phyloP scores from a whole-genome alignment of 495 filamentous ascomycete genomes.

The Penicillium crystallinum region DNA sequence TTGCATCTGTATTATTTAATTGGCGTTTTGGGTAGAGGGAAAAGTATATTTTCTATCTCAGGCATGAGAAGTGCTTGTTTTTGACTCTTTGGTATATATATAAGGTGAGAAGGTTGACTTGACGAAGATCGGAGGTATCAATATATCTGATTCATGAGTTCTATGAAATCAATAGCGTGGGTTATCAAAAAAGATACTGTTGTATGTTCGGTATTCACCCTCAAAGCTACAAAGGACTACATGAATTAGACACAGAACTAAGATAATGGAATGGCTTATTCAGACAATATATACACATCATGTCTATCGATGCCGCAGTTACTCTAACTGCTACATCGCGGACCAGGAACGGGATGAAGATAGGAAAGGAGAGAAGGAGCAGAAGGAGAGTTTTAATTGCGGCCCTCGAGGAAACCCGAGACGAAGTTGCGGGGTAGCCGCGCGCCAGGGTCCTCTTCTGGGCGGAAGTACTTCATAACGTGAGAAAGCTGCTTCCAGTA shows the following conservation, averaged over 20 bases:
- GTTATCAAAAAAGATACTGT: too few species aligned
- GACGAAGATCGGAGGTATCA: not conserved
- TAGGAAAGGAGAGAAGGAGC: conserved; percentile 13
- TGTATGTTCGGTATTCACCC: not conserved
- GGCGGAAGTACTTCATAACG: conserved; percentile 93
- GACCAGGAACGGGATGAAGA: conserved; percentile 24
- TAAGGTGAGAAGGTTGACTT: not conserved
- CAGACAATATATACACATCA: conserved; percentile 43
- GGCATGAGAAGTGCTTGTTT: not conserved
- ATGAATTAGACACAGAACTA: not conserved
- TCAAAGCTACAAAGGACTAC: not conserved
- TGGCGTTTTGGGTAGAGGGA: conserved; percentile 17
- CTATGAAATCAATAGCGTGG: too few species aligned
- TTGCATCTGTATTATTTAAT: conserved; percentile 16
- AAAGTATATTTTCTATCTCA: conserved; percentile 5
- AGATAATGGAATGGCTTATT: conserved; percentile 28
- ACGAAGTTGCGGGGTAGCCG: conserved; percentile 84
- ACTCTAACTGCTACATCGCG: conserved; percentile 17
- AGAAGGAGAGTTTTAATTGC: conserved; percentile 33
- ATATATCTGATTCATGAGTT: not conserved
- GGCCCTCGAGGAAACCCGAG: conserved; percentile 79
- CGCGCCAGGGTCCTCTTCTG: conserved; percentile 77
- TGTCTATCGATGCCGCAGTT: conserved; percentile 27
- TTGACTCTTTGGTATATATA: not conserved
- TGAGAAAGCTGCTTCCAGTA: conserved; percentile 98